Conservation (phyloP, 2,329 filamentous ascomycete genomes). For the Stagonosporopsis cucurbitacearum region DNA sequence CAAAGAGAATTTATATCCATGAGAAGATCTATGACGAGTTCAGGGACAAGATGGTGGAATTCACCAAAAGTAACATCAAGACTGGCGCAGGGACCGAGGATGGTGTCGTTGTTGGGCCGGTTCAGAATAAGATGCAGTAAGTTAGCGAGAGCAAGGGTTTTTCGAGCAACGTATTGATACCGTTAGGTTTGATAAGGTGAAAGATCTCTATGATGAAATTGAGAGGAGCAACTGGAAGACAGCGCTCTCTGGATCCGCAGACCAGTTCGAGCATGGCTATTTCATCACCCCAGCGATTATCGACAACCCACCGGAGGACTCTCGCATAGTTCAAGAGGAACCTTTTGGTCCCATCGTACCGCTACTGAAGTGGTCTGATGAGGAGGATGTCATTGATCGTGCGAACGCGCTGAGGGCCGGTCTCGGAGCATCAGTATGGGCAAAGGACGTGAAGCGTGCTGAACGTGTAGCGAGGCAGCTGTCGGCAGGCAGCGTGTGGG, state of each 20-base stretch:
- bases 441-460: slow-evolving; percentile 46
- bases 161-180: background rate
- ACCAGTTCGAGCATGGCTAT: slow-evolving; percentile 54
- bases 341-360: slow-evolving; percentile 71
- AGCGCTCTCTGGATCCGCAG: slow-evolving; percentile 53
- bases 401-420: slow-evolving; percentile 57
- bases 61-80: slow-evolving; percentile 51
- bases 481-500: slow-evolving; percentile 59
- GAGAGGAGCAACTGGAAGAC: slow-evolving; percentile 60
- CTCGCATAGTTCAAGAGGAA: slow-evolving; percentile 64
- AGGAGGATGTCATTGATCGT: slow-evolving; percentile 56
- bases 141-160: background rate
- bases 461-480: slow-evolving; percentile 55
- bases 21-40: slow-evolving; percentile 44
- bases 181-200: slow-evolving; percentile 61
- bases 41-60: slow-evolving; percentile 50
- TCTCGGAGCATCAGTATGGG: slow-evolving; percentile 60
- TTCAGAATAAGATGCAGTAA: slow-evolving; percentile 36
- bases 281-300: slow-evolving; percentile 67
- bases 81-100: slow-evolving; percentile 38
- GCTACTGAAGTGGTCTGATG: slow-evolving; percentile 65
- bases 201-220: slow-evolving; percentile 61
- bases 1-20: slow-evolving; percentile 44
- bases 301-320: slow-evolving; percentile 62
- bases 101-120: slow-evolving; percentile 38